Evolutionary conservation across 1,284 basidiomycete genomes (phyloP).

Genomic region (Fomitopsis pinicola): DNA sequence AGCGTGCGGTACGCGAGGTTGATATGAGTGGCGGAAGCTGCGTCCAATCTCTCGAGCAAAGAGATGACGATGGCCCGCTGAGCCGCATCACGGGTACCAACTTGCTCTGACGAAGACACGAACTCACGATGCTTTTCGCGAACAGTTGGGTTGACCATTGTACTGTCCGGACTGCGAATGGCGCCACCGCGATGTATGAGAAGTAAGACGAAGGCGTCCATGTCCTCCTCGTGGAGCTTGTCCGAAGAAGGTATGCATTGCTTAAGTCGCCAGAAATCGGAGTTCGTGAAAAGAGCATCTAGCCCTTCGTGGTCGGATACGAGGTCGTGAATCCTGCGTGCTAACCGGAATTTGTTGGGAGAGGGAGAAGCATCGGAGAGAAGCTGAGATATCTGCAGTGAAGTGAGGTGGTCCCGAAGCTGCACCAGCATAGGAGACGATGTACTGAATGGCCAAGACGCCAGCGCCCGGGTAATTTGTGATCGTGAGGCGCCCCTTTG

Average conservation of each 20-base stretch:
- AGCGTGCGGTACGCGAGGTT: conserved; percentile 62
- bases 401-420: conserved; percentile 40
- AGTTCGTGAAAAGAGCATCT: conserved; percentile 44
- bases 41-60: conserved; percentile 56
- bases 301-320: conserved; percentile 34
- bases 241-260: conserved; percentile 56
- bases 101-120: not conserved
- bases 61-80: conserved; percentile 49
- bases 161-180: conserved; percentile 37
- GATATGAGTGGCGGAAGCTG: conserved; percentile 42
- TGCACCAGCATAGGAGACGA: conserved; percentile 36
- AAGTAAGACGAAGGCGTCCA: conserved; percentile 72
- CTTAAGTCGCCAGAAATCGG: conserved; percentile 82
- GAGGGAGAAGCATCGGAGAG: conserved; percentile 52
- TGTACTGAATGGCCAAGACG: conserved; percentile 68
- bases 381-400: conserved; percentile 45
- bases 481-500: conserved; percentile 33
- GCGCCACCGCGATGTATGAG: conserved; percentile 56
- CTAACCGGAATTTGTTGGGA: conserved; percentile 74
- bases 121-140: conserved; percentile 32
- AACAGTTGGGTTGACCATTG: conserved; percentile 32
- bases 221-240: conserved; percentile 57
- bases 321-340: conserved; percentile 52
- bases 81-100: conserved; percentile 20
- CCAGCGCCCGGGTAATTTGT: conserved; percentile 52